Evolutionary conservation across 768 basidiomycete species (phyloP), one percentile per base, ranked within the genome.

Genomic region (Lactifluus hygrophoroides): DNA sequence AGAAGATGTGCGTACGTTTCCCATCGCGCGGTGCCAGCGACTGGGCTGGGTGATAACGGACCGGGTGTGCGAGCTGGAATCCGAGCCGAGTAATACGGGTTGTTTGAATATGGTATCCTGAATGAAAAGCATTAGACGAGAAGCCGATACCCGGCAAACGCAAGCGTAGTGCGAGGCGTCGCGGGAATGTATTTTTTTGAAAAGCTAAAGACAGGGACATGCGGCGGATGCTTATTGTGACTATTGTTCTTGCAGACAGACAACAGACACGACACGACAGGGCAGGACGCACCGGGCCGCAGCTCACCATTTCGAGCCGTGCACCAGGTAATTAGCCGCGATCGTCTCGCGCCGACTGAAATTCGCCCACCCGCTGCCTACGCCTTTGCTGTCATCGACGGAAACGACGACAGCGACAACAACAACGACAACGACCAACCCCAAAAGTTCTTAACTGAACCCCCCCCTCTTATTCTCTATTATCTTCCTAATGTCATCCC

Each of bases 321-420:
- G 27, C 11, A 35, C 55, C 55, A 13, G 54, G 62, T 32, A 21
- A 19, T 49, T 34, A 54, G 54, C 25, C 27, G 16, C 6, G 51
- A 57, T 54, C 62, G 55, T 46, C 61, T 46, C 61, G 51, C 61
- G 53, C 61, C 50, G 49, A 53, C 44, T 54, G 49, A 61, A 64
- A 30, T 54, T 51, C 48, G 11, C 43, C 7, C 8, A n/a, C 28
- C 21, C 23, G 46, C 17, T 23, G 25, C 21, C 47, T 19, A 25
- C 35, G 44, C 10, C 25, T 8, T 35, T 11, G 30, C 37, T 25
- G 40, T 28, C 49, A 45, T 48, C 25, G 49, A 52, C 45, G n/a
- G 19, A 19, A 16, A 37, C 60, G 48, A 50, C 57, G 52, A 49
- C 60, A 21, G 25, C 62, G n/a, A n/a, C n/a, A n/a, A n/a, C n/a